Percentiles rank a stretch among this genome's conserved stretches.
Evolutionary conservation across 495 filamentous ascomycete species (phyloP).

Genomic region (Melanomma pulvis-pyrius): DNA sequence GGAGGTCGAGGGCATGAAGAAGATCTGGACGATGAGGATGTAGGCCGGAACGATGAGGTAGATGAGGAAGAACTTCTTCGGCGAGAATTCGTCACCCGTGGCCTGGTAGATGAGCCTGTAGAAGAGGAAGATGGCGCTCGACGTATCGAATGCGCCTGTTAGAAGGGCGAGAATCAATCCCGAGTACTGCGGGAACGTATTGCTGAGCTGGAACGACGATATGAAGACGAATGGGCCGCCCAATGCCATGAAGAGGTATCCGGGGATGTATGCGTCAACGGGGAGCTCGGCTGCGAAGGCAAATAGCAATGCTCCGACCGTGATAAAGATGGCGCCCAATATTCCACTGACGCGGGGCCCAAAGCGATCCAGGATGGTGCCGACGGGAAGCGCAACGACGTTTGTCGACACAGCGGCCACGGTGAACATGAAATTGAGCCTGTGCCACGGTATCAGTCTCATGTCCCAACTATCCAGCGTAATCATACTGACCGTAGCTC

Average conservation of each 20-base stretch:
- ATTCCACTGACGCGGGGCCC: constrained; percentile 78
- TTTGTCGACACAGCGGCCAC: constrained; percentile 86
- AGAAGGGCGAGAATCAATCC: constrained; percentile 82
- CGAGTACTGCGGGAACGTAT: constrained; percentile 83
- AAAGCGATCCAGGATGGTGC: constrained; percentile 80
- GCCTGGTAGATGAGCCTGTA: constrained; percentile 76
- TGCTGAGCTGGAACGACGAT: constrained; percentile 88
- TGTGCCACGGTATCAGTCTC: constrained; percentile 5
- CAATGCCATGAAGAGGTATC: constrained; percentile 79
- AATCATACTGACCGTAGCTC: constrained; percentile 64
- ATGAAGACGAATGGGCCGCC: constrained; percentile 92
- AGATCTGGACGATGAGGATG: constrained; percentile 70
- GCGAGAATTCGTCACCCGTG: constrained; percentile 61
- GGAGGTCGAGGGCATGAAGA: constrained; percentile 74
- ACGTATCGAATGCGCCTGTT: constrained; percentile 89
- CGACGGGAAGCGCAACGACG: constrained; percentile 79
- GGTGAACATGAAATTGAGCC: constrained; percentile 90
- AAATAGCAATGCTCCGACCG: constrained; percentile 70
- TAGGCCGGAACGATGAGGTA: constrained; percentile 76
- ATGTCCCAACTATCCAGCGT: neutral
- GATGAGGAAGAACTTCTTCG: constrained; percentile 70
- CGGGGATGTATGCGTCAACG: constrained; percentile 74
- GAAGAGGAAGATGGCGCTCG: constrained; percentile 83
- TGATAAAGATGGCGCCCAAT: constrained; percentile 68
- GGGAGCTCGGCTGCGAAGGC: constrained; percentile 66